Percentiles rank a stretch among this genome's conserved stretches.
Evolutionary conservation across 768 basidiomycete species (phyloP).

Genomic region (Tulasnella sp.): DNA sequence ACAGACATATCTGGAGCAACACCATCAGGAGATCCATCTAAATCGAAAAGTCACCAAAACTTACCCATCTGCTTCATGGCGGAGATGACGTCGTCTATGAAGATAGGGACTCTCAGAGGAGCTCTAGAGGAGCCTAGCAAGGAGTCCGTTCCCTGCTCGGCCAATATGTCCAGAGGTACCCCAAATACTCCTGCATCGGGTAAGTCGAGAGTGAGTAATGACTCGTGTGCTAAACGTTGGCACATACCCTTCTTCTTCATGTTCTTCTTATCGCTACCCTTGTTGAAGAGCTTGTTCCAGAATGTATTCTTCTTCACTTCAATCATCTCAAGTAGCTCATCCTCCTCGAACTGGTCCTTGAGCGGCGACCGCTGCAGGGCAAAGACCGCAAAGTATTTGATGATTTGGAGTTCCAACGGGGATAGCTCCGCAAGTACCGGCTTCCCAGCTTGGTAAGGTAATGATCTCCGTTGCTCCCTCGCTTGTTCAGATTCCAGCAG

Average conservation of each 20-base stretch:
- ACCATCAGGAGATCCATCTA: conserved; percentile 4
- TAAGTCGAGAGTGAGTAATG: not conserved
- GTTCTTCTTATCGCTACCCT: conserved; percentile 71
- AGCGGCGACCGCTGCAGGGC: conserved; percentile 66
- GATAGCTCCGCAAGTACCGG: conserved; percentile 77
- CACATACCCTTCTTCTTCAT: conserved; percentile 48
- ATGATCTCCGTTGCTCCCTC: conserved; percentile 71
- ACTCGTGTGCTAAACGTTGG: no score
- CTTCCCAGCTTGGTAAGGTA: conserved; percentile 63
- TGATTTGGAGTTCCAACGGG: conserved; percentile 72
- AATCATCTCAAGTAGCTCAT: conserved; percentile 86
- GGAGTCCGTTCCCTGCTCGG: conserved; percentile 96
- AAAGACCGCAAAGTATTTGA: conserved; percentile 83
- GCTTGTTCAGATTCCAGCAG: conserved; percentile 87
- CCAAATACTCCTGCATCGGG: conserved; percentile 67
- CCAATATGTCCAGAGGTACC: conserved; percentile 82
- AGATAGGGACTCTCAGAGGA: conserved; percentile 82
- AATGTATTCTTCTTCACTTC: conserved; percentile 88
- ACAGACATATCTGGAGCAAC: conserved; percentile 77
- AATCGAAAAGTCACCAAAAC: conserved; percentile 25
- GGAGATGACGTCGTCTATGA: conserved; percentile 95
- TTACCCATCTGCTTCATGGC: conserved; percentile 99
- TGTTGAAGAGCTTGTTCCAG: conserved; percentile 92
- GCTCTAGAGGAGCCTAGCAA: conserved; percentile 77
- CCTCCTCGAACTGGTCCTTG: conserved; percentile 72